Base-by-base conservation (phyloP, 106 monocot genomes). In the Hemerocallis citrina region DNA sequence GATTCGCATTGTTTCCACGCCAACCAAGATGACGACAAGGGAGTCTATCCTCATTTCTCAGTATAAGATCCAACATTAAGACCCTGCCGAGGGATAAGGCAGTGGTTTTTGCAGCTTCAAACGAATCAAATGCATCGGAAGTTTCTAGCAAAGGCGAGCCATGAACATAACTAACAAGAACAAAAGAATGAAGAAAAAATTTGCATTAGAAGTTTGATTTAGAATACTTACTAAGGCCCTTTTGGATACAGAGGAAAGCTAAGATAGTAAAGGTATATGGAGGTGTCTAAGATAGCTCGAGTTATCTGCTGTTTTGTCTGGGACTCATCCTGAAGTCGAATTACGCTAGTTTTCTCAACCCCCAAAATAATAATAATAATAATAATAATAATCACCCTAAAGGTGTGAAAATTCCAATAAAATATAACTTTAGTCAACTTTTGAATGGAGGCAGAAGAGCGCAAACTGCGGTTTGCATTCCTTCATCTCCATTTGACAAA, bases 21-120 rank as follows among this genome's bases (percentile, higher is more conserved):
- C 88, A 93, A 3, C 92, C 84, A 55, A 88, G 88, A 29, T 76
- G 81, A 17, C 76, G 84, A 64, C 85, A 93, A n/a, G 81, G 81
- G 20, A 88, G 81, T 48, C 92, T 77, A 41, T 93, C 92, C 64
- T 93, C 92, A 61, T 93, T 93, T 41, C 92, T 79, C 3, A 93
- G 72, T 27, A 93, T 65, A 30, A 93, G 84, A 16, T 93, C 92
- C 55, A 93, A 61, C 59, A 88, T 68, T 38, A 93, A 79, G 46
- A 93, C 73, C 62, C 81, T 75, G 5, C 88, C 88, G 52, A 93
- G 79, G 32, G 84, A 66, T 64, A 76, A 72, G 59, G 81, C 88
- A 21, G 81, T 76, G 34, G 65, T 73, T 55, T 68, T 69, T 55
- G 88, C 81, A 62, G 65, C 68, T 66, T 77, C 67, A 29, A 7